Conservation (phyloP, 768 basidiomycete genomes). For the Pulveroboletus sp. region DNA sequence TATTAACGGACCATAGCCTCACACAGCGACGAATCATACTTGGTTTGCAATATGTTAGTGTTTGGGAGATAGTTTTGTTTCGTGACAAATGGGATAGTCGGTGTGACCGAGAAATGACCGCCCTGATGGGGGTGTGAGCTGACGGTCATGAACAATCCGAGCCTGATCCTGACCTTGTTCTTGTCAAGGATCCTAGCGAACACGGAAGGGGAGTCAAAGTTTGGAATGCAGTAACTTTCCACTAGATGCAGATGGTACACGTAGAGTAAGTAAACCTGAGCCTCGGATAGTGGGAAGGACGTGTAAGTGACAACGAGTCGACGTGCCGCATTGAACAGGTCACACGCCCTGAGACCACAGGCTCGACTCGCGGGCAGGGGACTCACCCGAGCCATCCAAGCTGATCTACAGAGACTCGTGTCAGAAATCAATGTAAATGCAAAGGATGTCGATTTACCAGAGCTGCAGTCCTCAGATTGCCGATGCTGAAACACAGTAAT, state of each 20-base stretch:
- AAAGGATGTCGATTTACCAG: conserved; percentile 37
- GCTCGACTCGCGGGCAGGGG: conserved; percentile 8
- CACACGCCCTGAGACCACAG: background rate
- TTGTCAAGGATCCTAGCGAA: conserved; percentile 89
- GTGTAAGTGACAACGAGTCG: background rate
- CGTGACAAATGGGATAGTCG: conserved; percentile 59
- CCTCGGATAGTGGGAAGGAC: background rate
- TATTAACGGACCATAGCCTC: background rate
- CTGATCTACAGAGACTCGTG: conserved; percentile 43
- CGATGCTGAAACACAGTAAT: conserved; percentile 48
- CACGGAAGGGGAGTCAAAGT: conserved; percentile 91
- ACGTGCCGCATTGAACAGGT: background rate
- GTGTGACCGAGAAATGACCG: conserved; percentile 89
- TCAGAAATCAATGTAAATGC: conserved; percentile 4
- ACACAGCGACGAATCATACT: conserved; percentile 32
- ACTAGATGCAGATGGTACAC: conserved; percentile 39
- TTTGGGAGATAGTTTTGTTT: conserved; percentile 83
- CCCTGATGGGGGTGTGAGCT: conserved; percentile 42
- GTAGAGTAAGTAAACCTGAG: conserved; percentile 3
- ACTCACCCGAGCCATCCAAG: conserved; percentile 73
- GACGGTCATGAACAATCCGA: background rate
- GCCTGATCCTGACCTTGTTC: conserved; percentile 44
- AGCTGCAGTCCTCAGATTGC: conserved; percentile 80
- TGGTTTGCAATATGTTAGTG: conserved; percentile 84
- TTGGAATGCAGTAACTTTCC: conserved; percentile 87